Conservation (phyloP, 2,329 filamentous ascomycete genomes). For the Fusarium floridanum region DNA sequence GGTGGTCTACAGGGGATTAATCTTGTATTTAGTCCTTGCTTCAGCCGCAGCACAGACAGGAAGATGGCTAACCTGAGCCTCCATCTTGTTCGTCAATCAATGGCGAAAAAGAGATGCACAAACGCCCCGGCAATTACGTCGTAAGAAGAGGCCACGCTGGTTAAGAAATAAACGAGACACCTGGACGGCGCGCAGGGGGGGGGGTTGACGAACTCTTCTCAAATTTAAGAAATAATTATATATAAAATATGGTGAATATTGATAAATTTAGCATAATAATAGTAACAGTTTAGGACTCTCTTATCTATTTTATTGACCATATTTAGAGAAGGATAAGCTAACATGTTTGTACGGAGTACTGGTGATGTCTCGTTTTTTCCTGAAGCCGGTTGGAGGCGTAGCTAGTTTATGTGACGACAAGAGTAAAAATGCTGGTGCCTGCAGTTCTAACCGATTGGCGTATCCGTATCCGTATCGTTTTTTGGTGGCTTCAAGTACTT, state of each 20-base stretch:
- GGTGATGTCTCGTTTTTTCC: no score
- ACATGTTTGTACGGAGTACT: no score
- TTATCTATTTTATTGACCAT: no score
- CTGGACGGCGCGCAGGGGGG: no score
- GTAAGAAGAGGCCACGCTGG: constrained; percentile 1
- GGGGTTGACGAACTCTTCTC: no score
- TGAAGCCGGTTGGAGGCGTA: constrained; percentile 9
- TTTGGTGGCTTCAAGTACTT: constrained; percentile 23
- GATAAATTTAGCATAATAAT: no score
- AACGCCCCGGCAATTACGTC: constrained; percentile 14
- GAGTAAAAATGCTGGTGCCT: constrained; percentile 15
- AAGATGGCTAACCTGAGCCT: constrained; percentile 2
- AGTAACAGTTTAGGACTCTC: no score
- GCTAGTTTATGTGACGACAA: constrained; percentile 33
- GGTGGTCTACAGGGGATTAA: constrained; percentile 8
- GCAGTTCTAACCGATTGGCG: constrained; percentile 12
- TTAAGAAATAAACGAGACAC: no score
- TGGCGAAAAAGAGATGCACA: not conserved
- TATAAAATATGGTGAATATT: no score
- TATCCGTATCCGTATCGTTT: constrained; percentile 22
- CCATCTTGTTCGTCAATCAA: not conserved
- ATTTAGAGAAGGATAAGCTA: no score
- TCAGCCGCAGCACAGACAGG: constrained; percentile 8
- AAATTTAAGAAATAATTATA: no score
- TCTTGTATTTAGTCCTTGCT: constrained; percentile 13